phyloP scores from a whole-genome alignment of 371 early-diverging fungal species.

The Circinella umbellata region DNA sequence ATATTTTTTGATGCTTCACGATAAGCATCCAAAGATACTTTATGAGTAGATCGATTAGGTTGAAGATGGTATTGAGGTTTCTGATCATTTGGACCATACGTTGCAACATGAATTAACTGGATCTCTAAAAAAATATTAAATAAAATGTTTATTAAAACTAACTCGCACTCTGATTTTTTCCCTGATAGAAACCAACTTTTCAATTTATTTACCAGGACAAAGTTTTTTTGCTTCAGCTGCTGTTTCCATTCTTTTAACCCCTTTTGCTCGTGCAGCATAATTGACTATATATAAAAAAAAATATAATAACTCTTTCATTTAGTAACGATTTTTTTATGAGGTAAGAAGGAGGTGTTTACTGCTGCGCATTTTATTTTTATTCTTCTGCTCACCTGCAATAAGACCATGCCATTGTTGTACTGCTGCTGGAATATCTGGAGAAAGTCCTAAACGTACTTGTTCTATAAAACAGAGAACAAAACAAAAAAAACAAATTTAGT shows the following conservation, averaged over 20 bases:
- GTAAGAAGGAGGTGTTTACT: slow-evolving; percentile 23
- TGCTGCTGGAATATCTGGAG: slow-evolving; percentile 73
- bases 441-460: slow-evolving; percentile 73
- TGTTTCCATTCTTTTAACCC: slow-evolving; percentile 51
- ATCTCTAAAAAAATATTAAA: slow-evolving; percentile 51
- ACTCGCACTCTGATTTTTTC: too few relatives aligned
- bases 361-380: slow-evolving; percentile 15
- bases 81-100: slow-evolving; percentile 69
- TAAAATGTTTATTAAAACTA: too few relatives aligned
- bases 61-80: slow-evolving; percentile 72
- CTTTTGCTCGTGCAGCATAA: slow-evolving; percentile 61
- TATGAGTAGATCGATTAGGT: slow-evolving; percentile 79
- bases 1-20: slow-evolving; percentile 72
- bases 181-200: too few relatives aligned
- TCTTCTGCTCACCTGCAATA: slow-evolving; percentile 70
- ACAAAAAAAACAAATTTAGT: too few relatives aligned
- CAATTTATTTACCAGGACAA: slow-evolving; percentile 61
- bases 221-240: slow-evolving; percentile 62
- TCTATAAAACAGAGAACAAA: slow-evolving; percentile 44
- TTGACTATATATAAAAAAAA: slow-evolving; percentile 39
- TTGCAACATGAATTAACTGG: slow-evolving; percentile 86
- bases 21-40: slow-evolving; percentile 89
- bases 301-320: not conserved
- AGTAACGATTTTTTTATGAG: too few relatives aligned
- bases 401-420: slow-evolving; percentile 93